Base-by-base conservation (phyloP, 2,329 filamentous ascomycete species). In the Periglandula ipomoeae region DNA sequence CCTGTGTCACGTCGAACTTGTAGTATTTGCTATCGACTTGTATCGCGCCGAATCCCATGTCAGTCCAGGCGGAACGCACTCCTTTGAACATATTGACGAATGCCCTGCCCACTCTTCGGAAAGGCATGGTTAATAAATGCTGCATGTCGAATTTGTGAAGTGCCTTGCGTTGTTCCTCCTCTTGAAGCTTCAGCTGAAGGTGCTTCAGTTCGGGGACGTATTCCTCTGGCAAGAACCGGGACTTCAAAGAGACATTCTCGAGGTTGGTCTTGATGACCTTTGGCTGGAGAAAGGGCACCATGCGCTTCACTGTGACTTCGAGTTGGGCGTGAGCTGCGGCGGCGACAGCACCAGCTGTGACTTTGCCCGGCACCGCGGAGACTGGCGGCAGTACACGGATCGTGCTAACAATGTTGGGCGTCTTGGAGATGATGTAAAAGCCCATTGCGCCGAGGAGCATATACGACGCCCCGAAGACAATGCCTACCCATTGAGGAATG, bases 391-490 rank as follows among this genome's bases (percentile, higher is more conserved):
- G 64, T 13, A 81, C 71, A 26, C 73, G 75, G 59, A 86, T 79
- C 37, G 64, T 65, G 47, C 71, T 72, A 55, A 88, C 73, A 44
- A 87, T 70, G 46, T 74, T 72, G 23, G 70, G 63, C 6, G 82
- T 78, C 58, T 79, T 75, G 49, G 76, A 60, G 39, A 84, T 61
- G 55, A 85, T 77, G 52, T 76, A 76, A 41, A 74, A 74, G 51
- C 81, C 84, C 62, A 84, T 72, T 35, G 67, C 69, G 47, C 71
- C 76, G 69, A 85, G 81, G 49, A 78, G 60, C 42, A 83, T 58
- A 61, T 79, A 82, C 40, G 83, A 71, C 38, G 73, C 70, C 37
- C 71, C 74, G 56, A 81, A 84, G 9, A 76, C 70, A 52, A 71
- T 66, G 35, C 77, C 71, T 17, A 84, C 74, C 75, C 77, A 85